phyloP scores from a whole-genome alignment of 2,329 filamentous ascomycete genomes.

The Chaetomium globosum region DNA sequence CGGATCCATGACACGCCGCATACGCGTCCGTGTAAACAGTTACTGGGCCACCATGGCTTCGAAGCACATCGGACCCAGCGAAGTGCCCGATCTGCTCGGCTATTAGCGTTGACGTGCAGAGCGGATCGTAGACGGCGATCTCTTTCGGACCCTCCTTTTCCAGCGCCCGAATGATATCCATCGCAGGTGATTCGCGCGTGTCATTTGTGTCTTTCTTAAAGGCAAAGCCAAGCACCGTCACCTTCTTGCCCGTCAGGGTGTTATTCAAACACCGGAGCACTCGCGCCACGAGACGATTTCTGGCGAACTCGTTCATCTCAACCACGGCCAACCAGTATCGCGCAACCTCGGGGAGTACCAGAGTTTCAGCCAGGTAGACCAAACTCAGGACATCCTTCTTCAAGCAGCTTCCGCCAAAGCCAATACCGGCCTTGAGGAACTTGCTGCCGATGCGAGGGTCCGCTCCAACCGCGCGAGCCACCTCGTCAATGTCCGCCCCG shows the following conservation, averaged over 20 bases:
- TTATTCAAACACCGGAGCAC: constrained; percentile 12
- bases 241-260: constrained; percentile 15
- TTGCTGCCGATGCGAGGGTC: constrained; percentile 20
- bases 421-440: constrained; percentile 19
- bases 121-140: constrained; percentile 14
- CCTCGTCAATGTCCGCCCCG: constrained; percentile 19
- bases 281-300: not conserved
- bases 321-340: constrained; percentile 13
- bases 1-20: constrained; percentile 5
- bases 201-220: constrained; percentile 22
- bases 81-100: not conserved
- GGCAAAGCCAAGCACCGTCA: constrained; percentile 14
- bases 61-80: not conserved
- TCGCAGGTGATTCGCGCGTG: constrained; percentile 16
- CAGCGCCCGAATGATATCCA: constrained; percentile 14
- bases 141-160: constrained; percentile 1
- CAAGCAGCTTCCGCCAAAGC: constrained; percentile 20
- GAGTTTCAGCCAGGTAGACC: constrained; percentile 16
- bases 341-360: constrained; percentile 18
- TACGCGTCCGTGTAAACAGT: constrained; percentile 15
- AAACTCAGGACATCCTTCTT: constrained; percentile 21
- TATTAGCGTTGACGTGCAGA: constrained; percentile 13
- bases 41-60: constrained; percentile 5
- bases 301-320: constrained; percentile 19
- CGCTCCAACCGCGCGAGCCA: constrained; percentile 11